These are phyloP conservation scores for Lodderomyces theae DNA, from an alignment of 1,139 yeast species.

Conservation along the genomic window DNA sequence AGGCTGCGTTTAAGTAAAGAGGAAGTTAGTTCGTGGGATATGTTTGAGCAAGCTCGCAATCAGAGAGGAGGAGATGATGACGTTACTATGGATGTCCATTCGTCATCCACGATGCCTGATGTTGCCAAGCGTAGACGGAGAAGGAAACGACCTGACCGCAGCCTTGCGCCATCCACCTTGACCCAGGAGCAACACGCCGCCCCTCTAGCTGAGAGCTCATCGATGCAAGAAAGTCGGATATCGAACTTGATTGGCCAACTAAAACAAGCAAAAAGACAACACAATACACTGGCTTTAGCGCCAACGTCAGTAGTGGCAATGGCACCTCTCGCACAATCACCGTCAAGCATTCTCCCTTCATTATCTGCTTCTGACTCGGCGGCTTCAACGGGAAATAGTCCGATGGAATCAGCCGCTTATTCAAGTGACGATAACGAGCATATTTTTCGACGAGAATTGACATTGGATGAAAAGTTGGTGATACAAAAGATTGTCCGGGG, in stretches of 20 bases:
- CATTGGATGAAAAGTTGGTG: neutral
- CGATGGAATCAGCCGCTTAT: constrained; percentile 12
- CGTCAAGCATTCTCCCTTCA: constrained; percentile 3
- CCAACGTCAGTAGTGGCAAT: constrained; percentile 5
- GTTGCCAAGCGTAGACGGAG: constrained; percentile 20
- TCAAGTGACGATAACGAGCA: constrained; percentile 13
- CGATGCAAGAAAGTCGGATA: constrained; percentile 17
- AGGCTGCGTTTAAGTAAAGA: constrained; percentile 31
- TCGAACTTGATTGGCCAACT: constrained; percentile 29
- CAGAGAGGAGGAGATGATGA: constrained; percentile 11
- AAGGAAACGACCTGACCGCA: constrained; percentile 22
- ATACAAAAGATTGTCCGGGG: constrained; percentile 30
- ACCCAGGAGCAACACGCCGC: neutral
- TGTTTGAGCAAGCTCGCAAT: constrained; percentile 33
- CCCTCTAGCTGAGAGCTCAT: neutral
- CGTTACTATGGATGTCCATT: neutral
- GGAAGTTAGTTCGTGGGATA: constrained; percentile 40
- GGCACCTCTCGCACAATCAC: too few relatives aligned
- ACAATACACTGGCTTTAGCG: neutral
- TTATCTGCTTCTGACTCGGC: constrained; percentile 12
- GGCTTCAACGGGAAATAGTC: constrained; percentile 12
- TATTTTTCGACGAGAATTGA: constrained; percentile 4
- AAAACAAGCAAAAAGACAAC: constrained; percentile 11
- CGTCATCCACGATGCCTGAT: neutral
- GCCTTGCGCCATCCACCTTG: constrained; percentile 6